These are phyloP conservation scores for Prosopis cineraria DNA, from an alignment of 306 rosid species.

Conservation along the genomic window DNA sequence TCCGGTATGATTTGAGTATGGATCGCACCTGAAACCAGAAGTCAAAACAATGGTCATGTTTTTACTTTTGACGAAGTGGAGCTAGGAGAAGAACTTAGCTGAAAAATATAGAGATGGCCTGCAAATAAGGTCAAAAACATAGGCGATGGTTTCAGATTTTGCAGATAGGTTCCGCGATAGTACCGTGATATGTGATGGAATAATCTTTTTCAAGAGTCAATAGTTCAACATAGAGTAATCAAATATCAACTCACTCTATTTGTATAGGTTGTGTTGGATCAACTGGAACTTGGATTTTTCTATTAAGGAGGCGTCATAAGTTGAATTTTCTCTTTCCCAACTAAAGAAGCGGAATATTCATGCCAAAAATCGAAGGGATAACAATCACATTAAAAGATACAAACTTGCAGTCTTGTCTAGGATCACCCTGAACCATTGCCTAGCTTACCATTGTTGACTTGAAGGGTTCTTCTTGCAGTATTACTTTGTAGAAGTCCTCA, in stretches of 20 bases:
- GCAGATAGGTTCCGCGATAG: not conserved
- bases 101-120: not conserved
- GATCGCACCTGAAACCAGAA: constrained; percentile 67
- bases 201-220: not conserved
- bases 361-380: not conserved
- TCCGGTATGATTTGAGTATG: constrained; percentile 66
- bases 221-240: not conserved
- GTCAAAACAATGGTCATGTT: not conserved
- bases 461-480: constrained; percentile 91
- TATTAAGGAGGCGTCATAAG: not conserved
- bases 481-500: constrained; percentile 76
- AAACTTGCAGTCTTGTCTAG: constrained; percentile 1
- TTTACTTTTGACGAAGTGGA: not conserved
- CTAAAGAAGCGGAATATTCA: not conserved
- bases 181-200: not conserved
- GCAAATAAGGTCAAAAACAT: not conserved
- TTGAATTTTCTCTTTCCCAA: constrained; percentile 12
- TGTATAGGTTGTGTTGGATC: not conserved
- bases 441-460: constrained; percentile 86
- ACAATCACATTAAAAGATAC: not conserved
- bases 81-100: not conserved
- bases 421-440: not conserved
- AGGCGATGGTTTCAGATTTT: not conserved
- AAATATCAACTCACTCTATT: not conserved
- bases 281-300: not conserved